phyloP scores from a whole-genome alignment of 345 rosid species.

The Citrus sinensis region DNA sequence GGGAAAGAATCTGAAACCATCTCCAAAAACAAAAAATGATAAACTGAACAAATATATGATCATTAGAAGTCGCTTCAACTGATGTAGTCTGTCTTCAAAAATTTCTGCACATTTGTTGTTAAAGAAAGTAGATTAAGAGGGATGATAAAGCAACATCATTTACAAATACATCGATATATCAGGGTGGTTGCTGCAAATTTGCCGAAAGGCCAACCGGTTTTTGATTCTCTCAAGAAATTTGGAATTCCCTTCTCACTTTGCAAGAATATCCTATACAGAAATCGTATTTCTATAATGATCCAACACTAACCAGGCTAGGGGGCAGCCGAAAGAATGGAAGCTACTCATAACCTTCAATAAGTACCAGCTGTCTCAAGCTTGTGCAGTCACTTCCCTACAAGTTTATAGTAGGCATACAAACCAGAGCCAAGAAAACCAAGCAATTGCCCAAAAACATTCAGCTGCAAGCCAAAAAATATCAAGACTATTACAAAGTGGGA shows the following conservation, averaged over 20 bases:
- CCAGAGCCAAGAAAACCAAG: slow-evolving; percentile 94
- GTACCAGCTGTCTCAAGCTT: not conserved
- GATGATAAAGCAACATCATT: not conserved
- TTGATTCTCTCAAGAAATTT: not conserved
- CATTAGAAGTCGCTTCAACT: not conserved
- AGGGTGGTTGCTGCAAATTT: not conserved
- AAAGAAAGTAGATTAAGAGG: not conserved
- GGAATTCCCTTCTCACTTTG: not conserved
- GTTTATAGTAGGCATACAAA: slow-evolving; percentile 83
- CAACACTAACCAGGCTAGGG: not conserved
- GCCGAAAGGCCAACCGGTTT: not conserved
- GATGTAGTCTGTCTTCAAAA: not conserved
- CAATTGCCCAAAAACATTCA: slow-evolving; percentile 81
- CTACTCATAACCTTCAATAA: slow-evolving; percentile 1
- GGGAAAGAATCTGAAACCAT: not conserved
- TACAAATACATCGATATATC: not conserved
- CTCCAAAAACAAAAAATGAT: not conserved
- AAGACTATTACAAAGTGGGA: not conserved
- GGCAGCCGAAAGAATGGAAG: not conserved
- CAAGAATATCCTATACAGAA: not conserved
- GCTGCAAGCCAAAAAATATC: slow-evolving; percentile 40
- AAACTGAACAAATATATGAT: not conserved
- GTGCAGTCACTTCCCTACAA: slow-evolving; percentile 51
- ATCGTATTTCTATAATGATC: not conserved
- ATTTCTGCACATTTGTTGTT: not conserved